Evolutionary conservation across 108 stramenopile genomes (phyloP).

Genomic region (Hondaea fermentalgiana): DNA sequence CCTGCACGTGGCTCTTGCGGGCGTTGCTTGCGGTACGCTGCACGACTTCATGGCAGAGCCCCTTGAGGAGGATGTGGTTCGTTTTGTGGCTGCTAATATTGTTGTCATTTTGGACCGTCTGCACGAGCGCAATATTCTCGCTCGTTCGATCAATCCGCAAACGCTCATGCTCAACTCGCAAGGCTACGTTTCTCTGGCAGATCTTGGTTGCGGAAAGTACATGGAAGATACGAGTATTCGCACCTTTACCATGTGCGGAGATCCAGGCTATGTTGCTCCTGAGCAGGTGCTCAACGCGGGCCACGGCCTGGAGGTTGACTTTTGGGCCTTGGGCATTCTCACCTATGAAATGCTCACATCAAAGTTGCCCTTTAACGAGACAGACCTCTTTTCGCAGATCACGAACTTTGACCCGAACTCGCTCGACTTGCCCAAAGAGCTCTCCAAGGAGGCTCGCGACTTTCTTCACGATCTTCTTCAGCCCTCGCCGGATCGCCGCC

Average conservation of each 20-base stretch:
- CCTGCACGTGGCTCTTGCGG: neutral
- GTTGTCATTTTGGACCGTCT: neutral
- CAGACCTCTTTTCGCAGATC: slow-evolving; percentile 31
- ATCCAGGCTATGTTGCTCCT: slow-evolving; percentile 78
- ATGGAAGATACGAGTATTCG: slow-evolving; percentile 62
- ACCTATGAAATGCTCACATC: slow-evolving; percentile 95
- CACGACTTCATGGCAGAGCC: neutral
- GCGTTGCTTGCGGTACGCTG: neutral
- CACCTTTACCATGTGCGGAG: slow-evolving; percentile 85
- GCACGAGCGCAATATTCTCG: neutral
- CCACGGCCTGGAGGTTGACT: slow-evolving; percentile 88
- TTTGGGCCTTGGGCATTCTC: slow-evolving; percentile 94
- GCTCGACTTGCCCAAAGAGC: neutral
- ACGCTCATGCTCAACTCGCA: neutral
- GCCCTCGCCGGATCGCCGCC: neutral
- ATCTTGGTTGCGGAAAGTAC: neutral
- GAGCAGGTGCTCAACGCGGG: slow-evolving; percentile 69
- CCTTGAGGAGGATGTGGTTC: neutral
- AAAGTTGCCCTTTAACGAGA: slow-evolving; percentile 40
- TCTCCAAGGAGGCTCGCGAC: neutral
- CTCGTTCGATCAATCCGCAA: neutral
- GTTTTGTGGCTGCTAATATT: neutral
- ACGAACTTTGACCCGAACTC: neutral
- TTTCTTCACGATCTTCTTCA: slow-evolving; percentile 11
- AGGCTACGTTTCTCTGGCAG: neutral